Percentiles rank a stretch among this genome's conserved stretches.
Evolutionary conservation across 2,329 filamentous ascomycete species (phyloP).

Genomic region (Rutstroemia sydowiana): DNA sequence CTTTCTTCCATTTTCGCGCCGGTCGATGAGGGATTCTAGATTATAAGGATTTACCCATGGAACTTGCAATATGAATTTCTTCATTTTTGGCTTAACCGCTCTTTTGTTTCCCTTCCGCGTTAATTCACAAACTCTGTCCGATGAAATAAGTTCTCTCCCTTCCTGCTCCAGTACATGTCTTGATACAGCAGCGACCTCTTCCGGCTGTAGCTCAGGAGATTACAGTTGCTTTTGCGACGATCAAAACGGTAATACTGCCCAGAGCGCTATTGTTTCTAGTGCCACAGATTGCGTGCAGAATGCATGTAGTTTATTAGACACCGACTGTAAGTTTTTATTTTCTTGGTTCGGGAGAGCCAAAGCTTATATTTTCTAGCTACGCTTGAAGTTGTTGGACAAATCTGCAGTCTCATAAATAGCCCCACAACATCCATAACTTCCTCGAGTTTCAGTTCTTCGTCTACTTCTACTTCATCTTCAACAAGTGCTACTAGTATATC

Average conservation of each 20-base stretch:
- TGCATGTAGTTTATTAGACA: constrained; percentile 6
- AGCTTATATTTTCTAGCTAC: constrained; percentile 2
- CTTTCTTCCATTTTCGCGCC: neutral
- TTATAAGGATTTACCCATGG: neutral
- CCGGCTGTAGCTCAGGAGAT: constrained; percentile 3
- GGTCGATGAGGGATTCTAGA: neutral
- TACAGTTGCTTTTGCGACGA: constrained; percentile 1
- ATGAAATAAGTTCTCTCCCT: constrained; percentile 4
- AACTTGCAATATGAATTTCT: constrained; percentile 1
- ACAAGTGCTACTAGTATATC: neutral
- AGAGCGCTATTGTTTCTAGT: constrained; percentile 1
- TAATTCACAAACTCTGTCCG: constrained; percentile 1
- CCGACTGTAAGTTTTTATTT: neutral
- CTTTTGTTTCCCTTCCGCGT: neutral
- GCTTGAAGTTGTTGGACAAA: constrained; percentile 8
- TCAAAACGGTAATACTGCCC: neutral
- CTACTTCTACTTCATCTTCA: neutral
- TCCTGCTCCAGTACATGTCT: constrained; percentile 6
- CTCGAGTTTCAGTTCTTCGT: neutral
- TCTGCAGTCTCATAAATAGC: constrained; percentile 6
- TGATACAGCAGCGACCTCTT: neutral
- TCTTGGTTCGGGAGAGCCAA: neutral
- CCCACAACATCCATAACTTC: neutral
- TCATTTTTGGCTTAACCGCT: neutral
- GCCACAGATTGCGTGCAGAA: constrained; percentile 8